These are phyloP conservation scores for Barnettozyma salicaria DNA, from an alignment of 805 yeast species.

Conservation along the genomic window DNA sequence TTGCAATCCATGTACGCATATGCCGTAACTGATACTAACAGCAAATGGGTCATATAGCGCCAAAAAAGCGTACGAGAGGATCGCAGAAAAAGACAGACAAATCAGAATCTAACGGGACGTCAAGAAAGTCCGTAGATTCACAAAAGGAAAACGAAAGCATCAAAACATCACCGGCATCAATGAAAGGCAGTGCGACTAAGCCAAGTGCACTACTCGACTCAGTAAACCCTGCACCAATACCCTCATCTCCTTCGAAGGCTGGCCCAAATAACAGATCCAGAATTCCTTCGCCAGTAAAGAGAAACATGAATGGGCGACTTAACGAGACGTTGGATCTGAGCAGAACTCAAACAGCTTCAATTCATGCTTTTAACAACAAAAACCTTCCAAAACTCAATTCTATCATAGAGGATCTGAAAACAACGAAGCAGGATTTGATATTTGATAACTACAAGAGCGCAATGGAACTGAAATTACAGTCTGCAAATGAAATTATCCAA, in stretches of 20 bases:
- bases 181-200: conserved; percentile 1
- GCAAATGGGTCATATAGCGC: not conserved
- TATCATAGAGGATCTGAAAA: conserved; percentile 24
- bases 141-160: not conserved
- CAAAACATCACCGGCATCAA: not conserved
- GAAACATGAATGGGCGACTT: conserved; percentile 2
- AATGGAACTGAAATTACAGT: conserved; percentile 19
- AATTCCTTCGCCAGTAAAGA: conserved; percentile 21
- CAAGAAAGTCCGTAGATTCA: not conserved
- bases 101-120: conserved; percentile 3
- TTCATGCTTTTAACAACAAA: conserved; percentile 17
- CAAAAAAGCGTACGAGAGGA: conserved; percentile 3
- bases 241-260: conserved; percentile 7
- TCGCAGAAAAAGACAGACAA: not conserved
- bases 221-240: conserved; percentile 4
- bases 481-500: conserved; percentile 23
- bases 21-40: too few relatives aligned
- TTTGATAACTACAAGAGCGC: conserved; percentile 20
- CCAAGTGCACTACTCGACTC: conserved; percentile 5
- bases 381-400: conserved; percentile 18
- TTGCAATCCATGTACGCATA: too few relatives aligned
- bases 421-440: conserved; percentile 17
- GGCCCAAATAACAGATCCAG: conserved; percentile 10
- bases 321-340: conserved; percentile 10
- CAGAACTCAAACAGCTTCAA: conserved; percentile 11